A percentile compares a stretch with the other conserved stretches of the same genome.
phyloP scores from a whole-genome alignment of 768 basidiomycete genomes.

The Tricholoma sp. region DNA sequence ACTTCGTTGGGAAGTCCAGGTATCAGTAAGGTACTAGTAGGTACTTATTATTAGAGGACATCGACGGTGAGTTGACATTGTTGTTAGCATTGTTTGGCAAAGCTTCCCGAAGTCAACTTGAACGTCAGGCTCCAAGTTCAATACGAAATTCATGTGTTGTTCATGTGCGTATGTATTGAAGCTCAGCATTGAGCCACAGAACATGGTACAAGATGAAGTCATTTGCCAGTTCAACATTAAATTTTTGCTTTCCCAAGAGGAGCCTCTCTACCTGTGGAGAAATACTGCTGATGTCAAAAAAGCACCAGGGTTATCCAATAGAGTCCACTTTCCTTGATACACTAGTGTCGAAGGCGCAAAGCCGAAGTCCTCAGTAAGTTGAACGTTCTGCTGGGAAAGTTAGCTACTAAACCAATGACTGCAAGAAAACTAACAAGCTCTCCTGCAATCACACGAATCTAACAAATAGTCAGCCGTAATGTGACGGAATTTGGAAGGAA shows the following conservation, averaged over 20 bases:
- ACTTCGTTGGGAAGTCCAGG: too few species aligned
- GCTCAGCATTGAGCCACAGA: neutral
- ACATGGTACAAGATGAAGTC: slow-evolving; percentile 1
- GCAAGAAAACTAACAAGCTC: slow-evolving; percentile 53
- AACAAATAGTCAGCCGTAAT: neutral
- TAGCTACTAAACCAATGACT: slow-evolving; percentile 2
- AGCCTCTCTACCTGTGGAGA: slow-evolving; percentile 40
- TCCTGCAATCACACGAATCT: slow-evolving; percentile 82
- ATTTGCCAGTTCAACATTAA: slow-evolving; percentile 20
- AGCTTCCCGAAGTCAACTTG: slow-evolving; percentile 2
- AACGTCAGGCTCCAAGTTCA: neutral
- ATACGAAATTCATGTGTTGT: too few species aligned
- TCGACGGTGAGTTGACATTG: too few species aligned
- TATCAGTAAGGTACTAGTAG: too few species aligned
- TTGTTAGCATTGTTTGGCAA: slow-evolving; percentile 23
- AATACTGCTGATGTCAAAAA: slow-evolving; percentile 7
- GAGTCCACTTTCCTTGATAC: slow-evolving; percentile 48
- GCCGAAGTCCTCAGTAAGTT: slow-evolving; percentile 72
- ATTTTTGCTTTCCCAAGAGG: slow-evolving; percentile 64
- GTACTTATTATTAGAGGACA: too few species aligned
- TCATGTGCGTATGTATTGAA: neutral
- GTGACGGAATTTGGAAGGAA: neutral
- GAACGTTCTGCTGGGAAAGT: slow-evolving; percentile 45
- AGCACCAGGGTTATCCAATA: neutral
- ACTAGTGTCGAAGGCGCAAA: slow-evolving; percentile 83